Percentiles rank a stretch among this genome's conserved stretches.
phyloP scores from a whole-genome alignment of 805 yeast species.

The Komagataella phaffii region DNA sequence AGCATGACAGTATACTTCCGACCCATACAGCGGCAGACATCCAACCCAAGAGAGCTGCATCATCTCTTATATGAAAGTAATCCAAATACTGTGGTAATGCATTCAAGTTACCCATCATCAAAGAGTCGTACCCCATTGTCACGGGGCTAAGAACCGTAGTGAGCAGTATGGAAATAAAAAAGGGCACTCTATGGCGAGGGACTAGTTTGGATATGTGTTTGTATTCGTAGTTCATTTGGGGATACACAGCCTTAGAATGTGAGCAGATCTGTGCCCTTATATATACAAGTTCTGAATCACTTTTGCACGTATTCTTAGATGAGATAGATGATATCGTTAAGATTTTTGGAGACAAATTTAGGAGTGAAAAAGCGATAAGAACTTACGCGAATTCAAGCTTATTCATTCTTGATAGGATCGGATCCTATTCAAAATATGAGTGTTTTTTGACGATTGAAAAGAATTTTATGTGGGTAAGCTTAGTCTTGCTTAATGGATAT shows the following conservation, averaged over 20 bases:
- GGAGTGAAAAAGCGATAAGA: neutral
- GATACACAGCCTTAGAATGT: neutral
- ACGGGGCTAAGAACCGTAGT: neutral
- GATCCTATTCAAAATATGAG: neutral
- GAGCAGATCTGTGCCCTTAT: neutral
- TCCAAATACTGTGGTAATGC: slow-evolving; percentile 12
- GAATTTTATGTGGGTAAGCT: neutral
- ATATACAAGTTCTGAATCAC: neutral
- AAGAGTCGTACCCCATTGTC: slow-evolving; percentile 15
- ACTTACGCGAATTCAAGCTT: neutral
- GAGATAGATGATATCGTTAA: neutral
- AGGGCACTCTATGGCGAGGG: neutral
- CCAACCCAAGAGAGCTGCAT: slow-evolving; percentile 11
- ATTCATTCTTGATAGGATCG: neutral
- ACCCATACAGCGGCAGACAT: slow-evolving; percentile 15
- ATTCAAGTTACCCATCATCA: slow-evolving; percentile 14
- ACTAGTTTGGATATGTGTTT: neutral
- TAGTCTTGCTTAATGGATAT: neutral
- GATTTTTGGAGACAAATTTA: neutral
- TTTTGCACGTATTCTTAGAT: neutral
- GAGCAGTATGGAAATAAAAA: neutral
- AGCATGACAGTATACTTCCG: slow-evolving; percentile 15
- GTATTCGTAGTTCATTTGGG: neutral
- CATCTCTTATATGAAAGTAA: slow-evolving; percentile 9
- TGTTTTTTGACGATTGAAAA: neutral